Percentiles rank a stretch among this genome's conserved stretches.
phyloP scores from a whole-genome alignment of 1,284 basidiomycete species.

The Moniliophthora roreri region DNA sequence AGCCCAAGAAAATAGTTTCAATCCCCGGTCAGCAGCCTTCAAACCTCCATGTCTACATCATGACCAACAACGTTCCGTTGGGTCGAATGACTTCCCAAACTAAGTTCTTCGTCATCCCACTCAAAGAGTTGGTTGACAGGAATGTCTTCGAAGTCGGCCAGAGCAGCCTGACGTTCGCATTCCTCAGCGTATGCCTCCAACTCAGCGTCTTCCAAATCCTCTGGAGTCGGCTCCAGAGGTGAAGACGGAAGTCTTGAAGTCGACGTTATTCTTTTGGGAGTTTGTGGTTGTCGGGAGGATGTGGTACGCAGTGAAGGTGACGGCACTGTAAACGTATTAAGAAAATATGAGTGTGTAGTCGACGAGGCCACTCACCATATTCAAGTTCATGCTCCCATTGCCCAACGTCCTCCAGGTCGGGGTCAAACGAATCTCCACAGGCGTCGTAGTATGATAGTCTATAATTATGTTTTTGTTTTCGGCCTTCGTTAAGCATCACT shows the following conservation, averaged over 20 bases:
- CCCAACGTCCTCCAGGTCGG: slow-evolving; percentile 12
- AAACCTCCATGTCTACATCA: too few species aligned
- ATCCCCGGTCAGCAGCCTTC: too few species aligned
- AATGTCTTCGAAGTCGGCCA: slow-evolving; percentile 56
- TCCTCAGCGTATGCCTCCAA: slow-evolving; percentile 61
- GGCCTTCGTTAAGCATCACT: slow-evolving; percentile 8
- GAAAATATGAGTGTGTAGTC: not conserved
- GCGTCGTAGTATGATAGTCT: slow-evolving; percentile 12
- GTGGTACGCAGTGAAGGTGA: not conserved
- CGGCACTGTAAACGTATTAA: not conserved
- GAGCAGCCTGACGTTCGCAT: slow-evolving; percentile 33
- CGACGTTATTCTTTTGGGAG: slow-evolving; percentile 14
- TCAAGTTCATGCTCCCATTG: slow-evolving; percentile 12
- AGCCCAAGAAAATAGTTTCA: too few species aligned
- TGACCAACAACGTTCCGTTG: too few species aligned
- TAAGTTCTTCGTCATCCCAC: slow-evolving; percentile 31
- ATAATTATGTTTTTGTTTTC: slow-evolving; percentile 7
- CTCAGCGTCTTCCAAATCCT: slow-evolving; percentile 55
- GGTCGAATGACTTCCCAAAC: not conserved
- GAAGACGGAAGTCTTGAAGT: too few species aligned
- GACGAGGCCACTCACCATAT: not conserved
- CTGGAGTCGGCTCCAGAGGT: slow-evolving; percentile 29
- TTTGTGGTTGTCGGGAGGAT: slow-evolving; percentile 5
- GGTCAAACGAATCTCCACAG: slow-evolving; percentile 15
- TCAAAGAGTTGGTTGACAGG: slow-evolving; percentile 34